Evolutionary conservation across 2,329 filamentous ascomycete genomes (phyloP), one percentile per base, ranked within the genome.

Genomic region (Pseudogymnoascus sp.): DNA sequence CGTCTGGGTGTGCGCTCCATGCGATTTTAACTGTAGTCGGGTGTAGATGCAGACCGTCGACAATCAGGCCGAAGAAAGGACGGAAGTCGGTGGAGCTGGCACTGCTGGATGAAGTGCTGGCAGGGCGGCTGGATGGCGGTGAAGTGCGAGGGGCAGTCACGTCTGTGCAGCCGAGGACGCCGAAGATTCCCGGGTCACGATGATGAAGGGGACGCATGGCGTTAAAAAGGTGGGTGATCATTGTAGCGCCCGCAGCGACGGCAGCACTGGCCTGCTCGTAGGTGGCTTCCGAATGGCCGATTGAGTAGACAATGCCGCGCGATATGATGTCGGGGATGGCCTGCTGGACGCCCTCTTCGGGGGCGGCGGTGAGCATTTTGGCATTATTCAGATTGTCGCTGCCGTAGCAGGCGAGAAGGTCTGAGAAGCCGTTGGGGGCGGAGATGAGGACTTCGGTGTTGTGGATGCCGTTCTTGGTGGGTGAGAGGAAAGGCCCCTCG

Each of bases 161-260:
- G 68, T 87, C 82, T 7, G 82, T 82, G 65, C 83, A 83, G 64
- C 92, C 91, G 12, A 97, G 78, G 0, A 95, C 84, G 29, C 92
- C 92, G 72, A 96, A 96, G 68, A 96, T 86, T 38, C 92, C 92
- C 0, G 92, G 92, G 74, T 96, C 92, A 63, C 92, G 88, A 79
- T 97, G 91, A 74, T 94, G 90, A 59, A 96, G 84, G 12, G 91
- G 91, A 0, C 87, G 83, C 92, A 96, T 96, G 27, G 92, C 92
- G 73, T 96, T 96, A 83, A 96, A 96, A 1, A 96, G 81, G 71
- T 96, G 92, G 0, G 92, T 96, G 67, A 96, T 89, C 90, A 95
- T 96, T 58, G 84, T 89, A 1, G 90, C 90, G 60, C 92, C 92
- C 5, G 85, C 81, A n/a, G 78, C 79, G 3, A 94, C 83, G 17